Conservation (phyloP, 2,329 filamentous ascomycete species). For the Cercospora sp. region DNA sequence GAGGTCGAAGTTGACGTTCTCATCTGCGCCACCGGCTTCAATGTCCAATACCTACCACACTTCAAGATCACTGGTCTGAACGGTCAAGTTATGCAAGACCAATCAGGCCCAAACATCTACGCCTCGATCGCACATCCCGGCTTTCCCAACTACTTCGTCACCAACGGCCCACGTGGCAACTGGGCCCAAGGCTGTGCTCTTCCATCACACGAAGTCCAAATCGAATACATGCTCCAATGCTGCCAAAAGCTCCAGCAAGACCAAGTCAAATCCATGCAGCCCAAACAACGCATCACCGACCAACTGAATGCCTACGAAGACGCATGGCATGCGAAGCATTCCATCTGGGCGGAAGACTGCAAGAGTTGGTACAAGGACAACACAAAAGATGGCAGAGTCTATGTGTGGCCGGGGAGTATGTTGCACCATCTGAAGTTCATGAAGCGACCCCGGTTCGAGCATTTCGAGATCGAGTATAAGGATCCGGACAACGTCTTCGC, state of each 20-base stretch:
- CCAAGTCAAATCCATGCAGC: conserved; percentile 31
- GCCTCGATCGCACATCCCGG: conserved; percentile 32
- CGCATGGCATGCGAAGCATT: conserved; percentile 28
- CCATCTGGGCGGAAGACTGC: conserved; percentile 28
- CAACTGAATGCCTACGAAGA: conserved; percentile 32
- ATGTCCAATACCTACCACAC: conserved; percentile 35
- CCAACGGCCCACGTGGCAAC: conserved; percentile 28
- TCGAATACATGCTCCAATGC: conserved; percentile 31
- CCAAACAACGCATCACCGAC: conserved; percentile 28
- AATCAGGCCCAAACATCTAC: conserved; percentile 32
- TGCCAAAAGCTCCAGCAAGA: conserved; percentile 32
- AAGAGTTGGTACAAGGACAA: conserved; percentile 34
- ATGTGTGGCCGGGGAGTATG: conserved; percentile 34
- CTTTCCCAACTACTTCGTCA: conserved; percentile 40
- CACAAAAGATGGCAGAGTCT: conserved; percentile 37
- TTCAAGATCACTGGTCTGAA: conserved; percentile 42
- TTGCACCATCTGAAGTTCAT: conserved; percentile 32
- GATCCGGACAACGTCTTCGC: conserved; percentile 45
- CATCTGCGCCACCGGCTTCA: conserved; percentile 17
- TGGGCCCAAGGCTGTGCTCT: conserved; percentile 26
- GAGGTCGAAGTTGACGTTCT: conserved; percentile 35
- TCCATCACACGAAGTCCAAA: conserved; percentile 22
- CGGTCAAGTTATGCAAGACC: conserved; percentile 33
- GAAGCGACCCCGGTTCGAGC: conserved; percentile 47
- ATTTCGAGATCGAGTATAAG: conserved; percentile 51